phyloP scores from a whole-genome alignment of 192 early-diverging fungal species.

The Podila clonocystis region DNA sequence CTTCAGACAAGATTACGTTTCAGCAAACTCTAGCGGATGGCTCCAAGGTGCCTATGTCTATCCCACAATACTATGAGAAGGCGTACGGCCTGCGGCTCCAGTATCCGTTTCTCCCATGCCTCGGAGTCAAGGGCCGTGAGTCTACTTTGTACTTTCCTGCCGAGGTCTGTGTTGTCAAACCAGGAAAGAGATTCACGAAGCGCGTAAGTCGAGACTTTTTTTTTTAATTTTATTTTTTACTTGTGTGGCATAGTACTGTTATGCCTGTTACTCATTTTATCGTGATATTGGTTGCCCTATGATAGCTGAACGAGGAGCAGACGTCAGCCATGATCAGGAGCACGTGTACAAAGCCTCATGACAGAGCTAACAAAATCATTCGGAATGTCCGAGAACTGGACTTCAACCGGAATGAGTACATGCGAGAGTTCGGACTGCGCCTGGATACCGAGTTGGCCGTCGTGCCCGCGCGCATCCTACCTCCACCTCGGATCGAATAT shows the following conservation, averaged over 20 bases:
- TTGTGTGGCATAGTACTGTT: not conserved
- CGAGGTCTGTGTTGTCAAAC: constrained; percentile 86
- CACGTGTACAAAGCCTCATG: constrained; percentile 75
- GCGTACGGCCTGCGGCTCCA: constrained; percentile 76
- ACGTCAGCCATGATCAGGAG: constrained; percentile 95
- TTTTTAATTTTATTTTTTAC: constrained; percentile 34
- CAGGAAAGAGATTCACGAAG: constrained; percentile 84
- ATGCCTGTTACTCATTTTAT: not conserved
- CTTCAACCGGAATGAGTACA: constrained; percentile 66
- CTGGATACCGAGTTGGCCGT: constrained; percentile 67
- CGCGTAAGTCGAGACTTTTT: constrained; percentile 65
- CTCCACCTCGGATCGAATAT: constrained; percentile 73
- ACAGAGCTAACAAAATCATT: constrained; percentile 72
- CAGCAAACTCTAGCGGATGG: constrained; percentile 61
- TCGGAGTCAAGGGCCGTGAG: constrained; percentile 67
- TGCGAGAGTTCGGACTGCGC: constrained; percentile 70
- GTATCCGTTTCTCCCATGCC: constrained; percentile 83
- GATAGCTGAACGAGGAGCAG: constrained; percentile 85
- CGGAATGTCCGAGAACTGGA: constrained; percentile 64
- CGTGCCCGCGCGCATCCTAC: constrained; percentile 77
- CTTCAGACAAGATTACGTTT: constrained; percentile 76
- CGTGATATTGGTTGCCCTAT: not conserved
- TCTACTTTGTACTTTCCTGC: constrained; percentile 73
- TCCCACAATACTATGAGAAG: constrained; percentile 78
- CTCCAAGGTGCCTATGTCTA: constrained; percentile 46